phyloP scores from a whole-genome alignment of 257 asterid species.

The Rhazya stricta region DNA sequence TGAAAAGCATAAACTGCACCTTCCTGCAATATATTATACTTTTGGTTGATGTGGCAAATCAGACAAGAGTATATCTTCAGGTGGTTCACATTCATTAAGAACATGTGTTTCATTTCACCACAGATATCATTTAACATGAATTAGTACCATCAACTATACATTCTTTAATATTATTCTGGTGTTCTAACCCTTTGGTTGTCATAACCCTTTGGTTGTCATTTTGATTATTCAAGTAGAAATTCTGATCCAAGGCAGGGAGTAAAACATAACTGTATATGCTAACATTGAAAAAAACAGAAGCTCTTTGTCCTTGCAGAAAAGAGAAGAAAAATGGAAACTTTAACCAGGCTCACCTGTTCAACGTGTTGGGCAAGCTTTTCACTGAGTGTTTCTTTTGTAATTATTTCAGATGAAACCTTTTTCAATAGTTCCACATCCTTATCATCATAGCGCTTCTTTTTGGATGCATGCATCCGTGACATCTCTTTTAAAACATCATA shows the following conservation, averaged over 20 bases:
- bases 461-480: constrained; percentile 47
- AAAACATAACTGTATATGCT: background rate
- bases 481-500: constrained; percentile 61
- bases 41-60: background rate
- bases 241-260: background rate
- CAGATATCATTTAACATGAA: background rate
- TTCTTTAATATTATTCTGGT: background rate
- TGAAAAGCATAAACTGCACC: background rate
- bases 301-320: background rate
- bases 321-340: constrained; percentile 6
- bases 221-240: background rate
- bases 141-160: background rate
- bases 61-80: background rate
- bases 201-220: background rate
- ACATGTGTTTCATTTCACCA: background rate
- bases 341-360: constrained; percentile 48
- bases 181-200: background rate
- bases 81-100: background rate
- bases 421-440: constrained; percentile 63
- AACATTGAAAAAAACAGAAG: background rate
- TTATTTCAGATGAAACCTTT: constrained; percentile 45
- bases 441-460: constrained; percentile 50
- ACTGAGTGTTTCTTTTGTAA: constrained; percentile 53
- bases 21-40: background rate
- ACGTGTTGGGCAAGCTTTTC: constrained; percentile 87